Evolutionary conservation across 2,329 filamentous ascomycete genomes (phyloP).

Genomic region (Aspergillus sp.): DNA sequence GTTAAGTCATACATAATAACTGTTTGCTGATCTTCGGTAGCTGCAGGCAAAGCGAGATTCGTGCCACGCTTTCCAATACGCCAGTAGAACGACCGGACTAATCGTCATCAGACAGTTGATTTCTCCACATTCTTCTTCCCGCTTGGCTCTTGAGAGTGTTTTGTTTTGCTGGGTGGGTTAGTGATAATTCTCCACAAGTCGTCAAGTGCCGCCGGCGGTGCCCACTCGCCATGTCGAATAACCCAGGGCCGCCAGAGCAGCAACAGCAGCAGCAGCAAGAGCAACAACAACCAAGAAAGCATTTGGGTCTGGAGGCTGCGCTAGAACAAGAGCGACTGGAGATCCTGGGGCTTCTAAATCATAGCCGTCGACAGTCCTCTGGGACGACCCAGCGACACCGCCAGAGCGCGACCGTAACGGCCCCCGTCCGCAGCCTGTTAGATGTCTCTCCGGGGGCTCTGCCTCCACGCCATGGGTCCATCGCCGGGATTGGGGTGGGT

Average conservation of each 20-base stretch:
- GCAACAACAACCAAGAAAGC: constrained; percentile 28
- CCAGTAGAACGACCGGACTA: no score
- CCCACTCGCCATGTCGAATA: no score
- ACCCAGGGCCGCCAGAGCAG: not conserved
- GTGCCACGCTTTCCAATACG: no score
- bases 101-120: no score
- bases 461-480: constrained; percentile 31
- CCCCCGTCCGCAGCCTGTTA: constrained; percentile 66
- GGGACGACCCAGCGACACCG: constrained; percentile 25
- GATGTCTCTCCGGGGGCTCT: constrained; percentile 49
- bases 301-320: constrained; percentile 68
- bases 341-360: constrained; percentile 51
- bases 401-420: constrained; percentile 50
- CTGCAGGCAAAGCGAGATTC: no score
- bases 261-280: not conserved
- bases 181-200: no score
- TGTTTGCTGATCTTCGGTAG: no score
- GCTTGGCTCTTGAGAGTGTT: no score
- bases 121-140: no score
- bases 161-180: no score
- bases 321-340: constrained; percentile 73
- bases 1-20: no score
- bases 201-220: no score
- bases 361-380: constrained; percentile 32
- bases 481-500: constrained; percentile 33